Percentiles rank a stretch among this genome's conserved stretches.
phyloP scores from a whole-genome alignment of 2,329 filamentous ascomycete species.

The Colletotrichum australisinense region DNA sequence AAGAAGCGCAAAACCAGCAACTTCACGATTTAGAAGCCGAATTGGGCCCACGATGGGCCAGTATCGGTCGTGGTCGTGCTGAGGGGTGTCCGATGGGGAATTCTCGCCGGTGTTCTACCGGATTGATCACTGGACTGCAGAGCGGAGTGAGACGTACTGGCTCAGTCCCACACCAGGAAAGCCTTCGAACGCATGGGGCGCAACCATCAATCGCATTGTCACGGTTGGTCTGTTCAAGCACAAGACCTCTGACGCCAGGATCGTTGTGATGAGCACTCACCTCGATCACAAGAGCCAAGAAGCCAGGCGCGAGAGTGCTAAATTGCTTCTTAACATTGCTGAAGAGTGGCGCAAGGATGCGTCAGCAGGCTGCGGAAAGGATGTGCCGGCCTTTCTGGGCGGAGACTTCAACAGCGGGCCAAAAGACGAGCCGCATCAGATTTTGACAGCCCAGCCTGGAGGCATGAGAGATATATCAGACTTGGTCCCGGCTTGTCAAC shows the following conservation, averaged over 20 bases:
- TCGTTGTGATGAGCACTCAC: constrained; percentile 76
- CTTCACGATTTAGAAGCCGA: constrained; percentile 66
- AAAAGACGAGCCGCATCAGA: constrained; percentile 66
- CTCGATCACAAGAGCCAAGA: constrained; percentile 70
- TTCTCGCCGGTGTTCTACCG: constrained; percentile 85
- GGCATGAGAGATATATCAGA: constrained; percentile 60
- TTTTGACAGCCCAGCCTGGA: constrained; percentile 59
- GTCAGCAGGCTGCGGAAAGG: rapidly evolving
- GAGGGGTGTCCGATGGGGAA: constrained; percentile 76
- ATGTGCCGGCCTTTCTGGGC: constrained; percentile 65
- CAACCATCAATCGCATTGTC: constrained; percentile 67
- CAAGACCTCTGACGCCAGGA: constrained; percentile 54
- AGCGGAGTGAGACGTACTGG: constrained; percentile 76
- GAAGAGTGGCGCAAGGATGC: constrained; percentile 43
- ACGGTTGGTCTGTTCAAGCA: constrained; percentile 72
- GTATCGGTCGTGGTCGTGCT: constrained; percentile 74
- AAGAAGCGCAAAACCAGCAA: constrained; percentile 74
- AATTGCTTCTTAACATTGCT: constrained; percentile 66
- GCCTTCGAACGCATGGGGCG: constrained; percentile 79
- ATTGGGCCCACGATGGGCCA: constrained; percentile 67
- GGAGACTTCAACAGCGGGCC: constrained; percentile 78
- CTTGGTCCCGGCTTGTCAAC: constrained; percentile 51
- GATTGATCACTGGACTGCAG: constrained; percentile 66
- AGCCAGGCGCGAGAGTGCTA: constrained; percentile 68
- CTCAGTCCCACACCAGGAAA: constrained; percentile 76